Evolutionary conservation across 1,284 basidiomycete genomes (phyloP), one percentile per base, ranked within the genome.

Genomic region (Papiliotrema nemorosa): DNA sequence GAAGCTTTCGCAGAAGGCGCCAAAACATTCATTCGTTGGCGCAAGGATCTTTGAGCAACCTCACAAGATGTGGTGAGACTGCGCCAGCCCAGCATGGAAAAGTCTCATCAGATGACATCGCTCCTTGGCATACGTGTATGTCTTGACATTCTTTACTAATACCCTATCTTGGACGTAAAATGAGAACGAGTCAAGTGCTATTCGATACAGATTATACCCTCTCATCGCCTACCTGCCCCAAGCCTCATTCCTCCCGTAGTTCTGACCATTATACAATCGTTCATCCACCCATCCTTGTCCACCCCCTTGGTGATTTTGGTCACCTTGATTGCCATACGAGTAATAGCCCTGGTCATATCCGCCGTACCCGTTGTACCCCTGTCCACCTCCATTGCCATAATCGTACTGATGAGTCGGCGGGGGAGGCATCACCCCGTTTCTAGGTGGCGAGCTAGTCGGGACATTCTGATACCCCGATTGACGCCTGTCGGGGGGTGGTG

Each of bases 221-320:
- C 25, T 20, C 9, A n/a, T 31, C 6, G 21, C 13, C 47, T 44
- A 65, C 47, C 62, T 38, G 12, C 59, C 58, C 47, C 53, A 60
- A 16, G 59, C 60, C 42, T 66, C 54, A 12, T 57, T 21, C 20
- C 43, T 37, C 2, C 60, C 59, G 51, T 72, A 73, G 50, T 69
- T 51, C 7, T 59, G 62, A 9, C 71, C 72, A 47, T 74, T 74
- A 45, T 69, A 74, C 7, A 45, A 24, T 21, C 44, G 50, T n/a
- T 56, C 59, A 52, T 70, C 70, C 14, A 70, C 67, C 65, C 66
- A 72, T 18, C 59, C 57, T 3, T 48, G 36, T 27, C 27, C n/a
- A 22, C 20, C 22, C 37, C 35, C 50, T 45, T 24, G 33, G 21
- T 29, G 44, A 12, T 39, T 34, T 38, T 44, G 47, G 45, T 42